These are phyloP conservation scores for Orobanche coerulescens DNA, from an alignment of 257 asterid genomes.

Conservation along the genomic window DNA sequence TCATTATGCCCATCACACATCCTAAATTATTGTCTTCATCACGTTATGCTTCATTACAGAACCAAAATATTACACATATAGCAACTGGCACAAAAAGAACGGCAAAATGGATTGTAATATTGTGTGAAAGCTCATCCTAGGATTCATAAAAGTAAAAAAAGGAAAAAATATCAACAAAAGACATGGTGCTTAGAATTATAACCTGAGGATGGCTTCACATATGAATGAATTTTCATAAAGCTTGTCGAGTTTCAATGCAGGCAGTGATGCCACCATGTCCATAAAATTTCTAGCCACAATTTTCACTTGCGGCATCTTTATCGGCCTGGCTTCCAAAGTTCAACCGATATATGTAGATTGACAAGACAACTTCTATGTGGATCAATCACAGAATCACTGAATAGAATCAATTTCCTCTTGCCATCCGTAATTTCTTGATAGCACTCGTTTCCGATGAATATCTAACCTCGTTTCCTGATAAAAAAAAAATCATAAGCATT, in stretches of 20 bases:
- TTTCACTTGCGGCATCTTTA: slow-evolving; percentile 85
- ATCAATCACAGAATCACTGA: not conserved
- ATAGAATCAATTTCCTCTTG: slow-evolving; percentile 4
- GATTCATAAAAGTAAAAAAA: not conserved
- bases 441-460: too few relatives aligned
- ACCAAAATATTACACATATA: not conserved
- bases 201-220: slow-evolving; percentile 96
- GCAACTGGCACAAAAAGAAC: not conserved
- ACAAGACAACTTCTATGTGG: not conserved
- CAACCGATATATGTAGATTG: not conserved
- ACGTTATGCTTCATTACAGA: not conserved
- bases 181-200: not conserved
- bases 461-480: too few relatives aligned
- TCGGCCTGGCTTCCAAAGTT: not conserved
- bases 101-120: not conserved
- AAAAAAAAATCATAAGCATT: too few relatives aligned
- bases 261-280: slow-evolving; percentile 99
- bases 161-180: slow-evolving; percentile 4
- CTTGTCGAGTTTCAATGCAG: slow-evolving; percentile 80
- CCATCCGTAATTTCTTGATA: slow-evolving; percentile 15
- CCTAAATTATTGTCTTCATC: not conserved
- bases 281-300: slow-evolving; percentile 87
- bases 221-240: slow-evolving; percentile 84
- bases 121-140: slow-evolving; percentile 1
- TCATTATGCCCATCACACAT: not conserved